These are phyloP conservation scores for Fragilaria crotonensis DNA, from an alignment of 108 stramenopile genomes.

Conservation along the genomic window DNA sequence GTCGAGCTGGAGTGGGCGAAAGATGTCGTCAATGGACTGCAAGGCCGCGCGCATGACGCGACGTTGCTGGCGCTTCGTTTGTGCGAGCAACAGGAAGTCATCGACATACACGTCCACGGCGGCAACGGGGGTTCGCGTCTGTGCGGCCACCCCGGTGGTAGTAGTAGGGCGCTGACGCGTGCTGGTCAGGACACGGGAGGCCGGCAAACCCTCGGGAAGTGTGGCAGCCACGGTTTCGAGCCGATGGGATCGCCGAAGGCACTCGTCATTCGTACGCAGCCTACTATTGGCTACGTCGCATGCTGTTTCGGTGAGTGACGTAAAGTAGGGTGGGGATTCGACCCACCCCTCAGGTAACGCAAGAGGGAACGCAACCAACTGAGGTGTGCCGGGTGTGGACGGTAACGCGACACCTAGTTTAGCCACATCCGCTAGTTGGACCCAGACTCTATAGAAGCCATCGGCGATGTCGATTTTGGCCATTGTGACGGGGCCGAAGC, in stretches of 20 bases:
- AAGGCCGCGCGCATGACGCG: slow-evolving; percentile 12
- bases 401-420: slow-evolving; percentile 7
- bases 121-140: slow-evolving; percentile 1
- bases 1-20: slow-evolving; percentile 10
- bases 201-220: too few species aligned
- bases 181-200: too few species aligned
- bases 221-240: too few species aligned
- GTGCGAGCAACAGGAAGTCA: slow-evolving; percentile 24
- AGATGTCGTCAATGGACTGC: slow-evolving; percentile 21
- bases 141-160: too few species aligned
- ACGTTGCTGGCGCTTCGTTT: slow-evolving; percentile 5
- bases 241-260: too few species aligned
- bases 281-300: too few species aligned
- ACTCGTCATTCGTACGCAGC: too few species aligned
- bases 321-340: too few species aligned
- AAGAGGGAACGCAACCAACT: slow-evolving; percentile 1
- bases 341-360: slow-evolving; percentile 33
- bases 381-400: not conserved
- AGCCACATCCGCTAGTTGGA: not conserved
- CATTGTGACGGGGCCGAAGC: slow-evolving; percentile 9
- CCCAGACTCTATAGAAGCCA: slow-evolving; percentile 10
- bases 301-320: too few species aligned
- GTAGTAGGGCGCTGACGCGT: too few species aligned
- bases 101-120: slow-evolving; percentile 36
- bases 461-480: slow-evolving; percentile 15